Conservation (phyloP, 768 basidiomycete genomes). For the Leucosporidium yakuticum region DNA sequence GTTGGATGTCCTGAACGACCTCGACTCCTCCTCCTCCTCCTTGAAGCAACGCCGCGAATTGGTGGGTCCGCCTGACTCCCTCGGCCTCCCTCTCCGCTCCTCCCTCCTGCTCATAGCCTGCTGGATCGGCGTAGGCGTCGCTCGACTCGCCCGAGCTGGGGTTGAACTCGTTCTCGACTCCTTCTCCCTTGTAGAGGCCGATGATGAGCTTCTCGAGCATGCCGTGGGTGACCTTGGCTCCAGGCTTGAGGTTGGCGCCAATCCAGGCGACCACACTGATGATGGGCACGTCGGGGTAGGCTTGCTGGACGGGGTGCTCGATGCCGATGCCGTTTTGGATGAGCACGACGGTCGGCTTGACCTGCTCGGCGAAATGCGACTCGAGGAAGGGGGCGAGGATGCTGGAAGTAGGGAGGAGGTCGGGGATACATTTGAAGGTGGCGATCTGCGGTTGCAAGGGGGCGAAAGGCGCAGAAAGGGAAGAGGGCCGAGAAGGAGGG, state of each 20-base stretch:
- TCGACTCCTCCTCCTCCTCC: slow-evolving; percentile 21
- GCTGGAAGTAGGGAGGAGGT: slow-evolving; percentile 54
- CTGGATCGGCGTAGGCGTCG: slow-evolving; percentile 21
- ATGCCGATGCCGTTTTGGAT: slow-evolving; percentile 47
- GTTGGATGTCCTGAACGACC: slow-evolving; percentile 21
- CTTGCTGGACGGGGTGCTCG: slow-evolving; percentile 23
- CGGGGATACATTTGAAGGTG: slow-evolving; percentile 66
- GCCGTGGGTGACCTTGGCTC: slow-evolving; percentile 24
- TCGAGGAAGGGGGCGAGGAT: slow-evolving; percentile 57
- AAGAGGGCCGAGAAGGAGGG: background rate
- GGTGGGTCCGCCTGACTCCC: slow-evolving; percentile 10
- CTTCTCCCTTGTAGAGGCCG: slow-evolving; percentile 30
- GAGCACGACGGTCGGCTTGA: slow-evolving; percentile 54
- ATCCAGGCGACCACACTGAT: slow-evolving; percentile 27
- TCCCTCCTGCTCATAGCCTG: slow-evolving; percentile 11
- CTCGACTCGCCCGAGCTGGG: background rate
- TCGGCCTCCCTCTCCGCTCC: slow-evolving; percentile 13
- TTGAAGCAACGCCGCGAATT: slow-evolving; percentile 23
- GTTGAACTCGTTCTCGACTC: slow-evolving; percentile 4
- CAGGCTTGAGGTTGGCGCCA: slow-evolving; percentile 25
- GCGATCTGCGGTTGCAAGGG: slow-evolving; percentile 46
- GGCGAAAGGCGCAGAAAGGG: background rate
- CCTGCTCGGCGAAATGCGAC: slow-evolving; percentile 44
- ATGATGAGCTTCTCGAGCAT: slow-evolving; percentile 28
- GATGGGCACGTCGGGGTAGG: slow-evolving; percentile 25